Conservation (phyloP, 176 grass and related monocot species). For the Oryza meridionalis region DNA sequence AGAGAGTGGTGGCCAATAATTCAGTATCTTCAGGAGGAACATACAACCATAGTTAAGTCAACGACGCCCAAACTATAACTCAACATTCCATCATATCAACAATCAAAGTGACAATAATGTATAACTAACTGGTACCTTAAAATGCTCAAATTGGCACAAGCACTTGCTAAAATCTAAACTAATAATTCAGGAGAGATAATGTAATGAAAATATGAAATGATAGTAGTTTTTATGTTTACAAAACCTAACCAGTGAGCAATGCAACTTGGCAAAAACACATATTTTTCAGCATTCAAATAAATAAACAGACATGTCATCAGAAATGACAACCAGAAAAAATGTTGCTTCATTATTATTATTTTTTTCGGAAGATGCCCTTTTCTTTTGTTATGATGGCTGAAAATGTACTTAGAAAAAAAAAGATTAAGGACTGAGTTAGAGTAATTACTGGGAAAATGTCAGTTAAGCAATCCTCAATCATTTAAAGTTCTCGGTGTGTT, state of each 20-base stretch:
- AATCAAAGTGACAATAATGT: background rate
- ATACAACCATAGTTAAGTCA: slow-evolving; percentile 21
- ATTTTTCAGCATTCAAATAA: background rate
- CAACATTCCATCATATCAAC: slow-evolving; percentile 3
- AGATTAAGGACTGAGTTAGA: slow-evolving; percentile 1
- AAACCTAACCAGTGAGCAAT: background rate
- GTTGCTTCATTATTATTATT: background rate
- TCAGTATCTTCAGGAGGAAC: slow-evolving; percentile 4
- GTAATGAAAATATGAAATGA: background rate
- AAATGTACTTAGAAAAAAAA: slow-evolving; percentile 24
- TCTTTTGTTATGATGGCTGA: background rate
- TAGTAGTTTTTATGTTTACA: slow-evolving; percentile 12
- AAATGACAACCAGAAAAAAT: no score
- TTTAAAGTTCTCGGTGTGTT: slow-evolving; percentile 15
- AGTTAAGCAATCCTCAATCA: slow-evolving; percentile 15
- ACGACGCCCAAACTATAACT: background rate
- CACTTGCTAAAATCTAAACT: slow-evolving; percentile 16
- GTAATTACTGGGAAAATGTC: slow-evolving; percentile 22
- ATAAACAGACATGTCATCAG: background rate
- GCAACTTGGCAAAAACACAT: background rate
- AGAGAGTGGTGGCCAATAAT: background rate
- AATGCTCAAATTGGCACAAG: slow-evolving; percentile 4
- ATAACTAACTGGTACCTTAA: slow-evolving; percentile 17
- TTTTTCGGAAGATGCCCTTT: slow-evolving; percentile 11
- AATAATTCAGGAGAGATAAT: background rate